Base-by-base conservation (phyloP, 139 green algal genomes). In the Volvox reticuliferus region DNA sequence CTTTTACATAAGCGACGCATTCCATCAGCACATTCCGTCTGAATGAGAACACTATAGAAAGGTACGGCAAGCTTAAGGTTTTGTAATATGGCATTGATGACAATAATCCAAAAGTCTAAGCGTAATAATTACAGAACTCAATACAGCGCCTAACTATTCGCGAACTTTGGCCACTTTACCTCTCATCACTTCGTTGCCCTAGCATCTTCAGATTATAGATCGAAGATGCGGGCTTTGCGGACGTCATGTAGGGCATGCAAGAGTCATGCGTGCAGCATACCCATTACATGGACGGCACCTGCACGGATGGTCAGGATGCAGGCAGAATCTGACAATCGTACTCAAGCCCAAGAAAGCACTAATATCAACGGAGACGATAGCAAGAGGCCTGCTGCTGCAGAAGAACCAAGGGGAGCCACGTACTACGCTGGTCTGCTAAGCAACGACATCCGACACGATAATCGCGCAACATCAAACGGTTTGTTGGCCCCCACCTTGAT, bases 381-480 rank as follows among this genome's bases (percentile, higher is more conserved):
- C 30, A n/a, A 73, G 0, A 22, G 63, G 24, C 24, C 32, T 33
- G 83, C 35, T 12, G 67, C 0, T 32, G 35, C 36, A 0, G 67
- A 33, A 0, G 61, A 28, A 30, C 61, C 67, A 0, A 76, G 28
- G 36, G 26, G 21, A 36, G 36, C 36, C 22, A 26, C 35, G 0
- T 94, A 94, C 88, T 94, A 92, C 22, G 50, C 76, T 3, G 91
- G 91, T 12, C 28, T 94, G 77, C 0, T 94, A 5, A 92, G 50
- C 28, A 92, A 63, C 62, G 88, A 89, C 68, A 33, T 94, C 0
- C 37, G 30, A 9, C 33, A 71, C 2, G 75, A 90, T 63, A 93
- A 93, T 73, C 28, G 82, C 21, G 88, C 91, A 13, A 75, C 82
- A n/a, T 37, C 33, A 0, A 75, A 33, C 3, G 79, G 79, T 85